Evolutionary conservation across 257 asterid genomes (phyloP), one percentile per base, ranked within the genome.

Genomic region (Knoxia roxburghii): DNA sequence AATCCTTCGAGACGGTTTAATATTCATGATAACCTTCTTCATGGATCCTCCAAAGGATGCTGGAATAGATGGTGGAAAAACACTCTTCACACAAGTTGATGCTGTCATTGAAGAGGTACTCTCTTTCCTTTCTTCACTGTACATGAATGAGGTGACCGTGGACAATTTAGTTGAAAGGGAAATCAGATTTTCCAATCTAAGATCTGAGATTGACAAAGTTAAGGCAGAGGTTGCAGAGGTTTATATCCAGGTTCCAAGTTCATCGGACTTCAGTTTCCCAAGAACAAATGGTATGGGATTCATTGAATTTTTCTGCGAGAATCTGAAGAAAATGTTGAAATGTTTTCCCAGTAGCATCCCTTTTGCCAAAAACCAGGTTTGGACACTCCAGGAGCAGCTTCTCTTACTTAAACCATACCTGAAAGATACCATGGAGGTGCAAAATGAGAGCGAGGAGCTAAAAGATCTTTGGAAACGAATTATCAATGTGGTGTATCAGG

Each of bases 401-500:
- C 0, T n/a, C 11, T 1, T 18, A n/a, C 46, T 61, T 5, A 26
- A 21, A 23, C 30, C 43, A 18, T 14, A 27, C 21, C 60, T 69
- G 39, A 27, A 40, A 27, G 56, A 29, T 8, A 9, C 30, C 26
- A 12, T 26, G 33, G 7, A 48, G n/a, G 6, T 5, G 14, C 61
- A 24, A 10, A 70, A 49, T 30, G 53, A 61, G 17, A 1, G 18
- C 3, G 41, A 48, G 17, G 67, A 70, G 27, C 4, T 70, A 32
- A 50, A 33, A 26, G 56, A 5, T 49, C 41, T 30, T 27, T 13
- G 50, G 68, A 32, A 29, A 18, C 45, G 35, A 30, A 27, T 46
- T n/a, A n/a, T 61, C 52, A 53, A 53, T 60, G 30, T 61, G 20
- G 67, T 60, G 11, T 69, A 69, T 46, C 49, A 21, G 57, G 73